A percentile compares a stretch with the other conserved stretches of the same genome.
These are phyloP conservation scores for Dendrobium catenatum DNA, from an alignment of 106 monocot genomes.

Conservation along the genomic window DNA sequence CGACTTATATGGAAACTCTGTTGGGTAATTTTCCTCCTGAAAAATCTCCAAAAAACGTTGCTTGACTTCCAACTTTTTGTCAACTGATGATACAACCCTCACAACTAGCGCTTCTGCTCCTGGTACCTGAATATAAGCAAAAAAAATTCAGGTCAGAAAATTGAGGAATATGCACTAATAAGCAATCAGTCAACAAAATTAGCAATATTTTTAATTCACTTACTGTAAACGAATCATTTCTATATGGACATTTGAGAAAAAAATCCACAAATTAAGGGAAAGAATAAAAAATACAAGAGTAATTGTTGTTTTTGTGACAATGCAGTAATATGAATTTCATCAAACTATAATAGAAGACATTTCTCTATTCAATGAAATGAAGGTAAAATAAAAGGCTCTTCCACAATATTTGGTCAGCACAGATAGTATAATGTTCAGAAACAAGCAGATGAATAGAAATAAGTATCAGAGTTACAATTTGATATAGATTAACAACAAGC, in stretches of 20 bases:
- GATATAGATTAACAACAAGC: too few relatives aligned
- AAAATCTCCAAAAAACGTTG: slow-evolving; percentile 82
- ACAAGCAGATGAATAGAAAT: too few relatives aligned
- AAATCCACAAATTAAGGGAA: not conserved
- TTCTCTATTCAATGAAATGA: not conserved
- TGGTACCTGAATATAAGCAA: slow-evolving; percentile 44
- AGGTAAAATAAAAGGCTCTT: too few relatives aligned
- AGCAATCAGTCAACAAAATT: not conserved
- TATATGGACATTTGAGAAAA: not conserved
- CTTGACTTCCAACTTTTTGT: slow-evolving; percentile 91
- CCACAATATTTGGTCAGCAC: too few relatives aligned
- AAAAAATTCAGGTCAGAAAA: not conserved
- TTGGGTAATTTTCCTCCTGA: slow-evolving; percentile 88
- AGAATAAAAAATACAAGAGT: not conserved
- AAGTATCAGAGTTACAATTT: too few relatives aligned
- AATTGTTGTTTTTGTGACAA: not conserved
- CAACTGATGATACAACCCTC: slow-evolving; percentile 92
- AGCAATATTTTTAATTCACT: not conserved
- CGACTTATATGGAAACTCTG: slow-evolving; percentile 85
- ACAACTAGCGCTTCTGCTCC: slow-evolving; percentile 84
- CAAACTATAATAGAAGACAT: not conserved
- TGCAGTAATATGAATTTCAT: not conserved
- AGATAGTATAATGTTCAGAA: too few relatives aligned
- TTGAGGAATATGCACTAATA: not conserved
- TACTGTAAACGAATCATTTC: not conserved